Evolutionary conservation across 2,329 filamentous ascomycete species (phyloP).

Genomic region (Venturiaceae sp.): DNA sequence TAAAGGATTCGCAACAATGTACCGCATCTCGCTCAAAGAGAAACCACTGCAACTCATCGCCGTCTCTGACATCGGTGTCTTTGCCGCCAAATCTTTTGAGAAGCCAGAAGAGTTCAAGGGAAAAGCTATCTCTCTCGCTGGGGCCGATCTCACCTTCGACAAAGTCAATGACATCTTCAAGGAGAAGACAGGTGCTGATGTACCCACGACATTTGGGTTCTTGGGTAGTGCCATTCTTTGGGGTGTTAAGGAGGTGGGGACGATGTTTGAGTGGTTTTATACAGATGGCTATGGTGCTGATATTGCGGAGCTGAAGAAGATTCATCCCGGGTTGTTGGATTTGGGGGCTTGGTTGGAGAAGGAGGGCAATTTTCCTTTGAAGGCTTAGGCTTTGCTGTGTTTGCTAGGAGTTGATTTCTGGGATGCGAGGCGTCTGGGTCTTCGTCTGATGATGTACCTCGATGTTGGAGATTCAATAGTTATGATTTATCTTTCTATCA

Average conservation of each 20-base stretch:
- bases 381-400: too few relatives aligned
- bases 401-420: too few relatives aligned
- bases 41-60: slow-evolving; percentile 32
- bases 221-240: slow-evolving; percentile 31
- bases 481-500: too few relatives aligned
- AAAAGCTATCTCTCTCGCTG: slow-evolving; percentile 38
- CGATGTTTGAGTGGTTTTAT: slow-evolving; percentile 24
- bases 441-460: too few relatives aligned
- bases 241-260: slow-evolving; percentile 31
- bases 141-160: slow-evolving; percentile 40
- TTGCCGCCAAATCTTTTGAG: slow-evolving; percentile 40
- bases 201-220: slow-evolving; percentile 33
- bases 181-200: slow-evolving; percentile 31
- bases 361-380: slow-evolving; percentile 6
- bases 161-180: slow-evolving; percentile 37
- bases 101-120: slow-evolving; percentile 35
- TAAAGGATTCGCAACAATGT: slow-evolving; percentile 38
- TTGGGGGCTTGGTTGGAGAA: slow-evolving; percentile 37
- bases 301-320: slow-evolving; percentile 29
- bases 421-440: too few relatives aligned
- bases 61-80: slow-evolving; percentile 40
- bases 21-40: slow-evolving; percentile 27
- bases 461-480: too few relatives aligned
- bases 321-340: slow-evolving; percentile 35
- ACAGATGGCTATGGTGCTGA: slow-evolving; percentile 22